Conservation (phyloP, 768 basidiomycete genomes). For the Lactarius trivialis region DNA sequence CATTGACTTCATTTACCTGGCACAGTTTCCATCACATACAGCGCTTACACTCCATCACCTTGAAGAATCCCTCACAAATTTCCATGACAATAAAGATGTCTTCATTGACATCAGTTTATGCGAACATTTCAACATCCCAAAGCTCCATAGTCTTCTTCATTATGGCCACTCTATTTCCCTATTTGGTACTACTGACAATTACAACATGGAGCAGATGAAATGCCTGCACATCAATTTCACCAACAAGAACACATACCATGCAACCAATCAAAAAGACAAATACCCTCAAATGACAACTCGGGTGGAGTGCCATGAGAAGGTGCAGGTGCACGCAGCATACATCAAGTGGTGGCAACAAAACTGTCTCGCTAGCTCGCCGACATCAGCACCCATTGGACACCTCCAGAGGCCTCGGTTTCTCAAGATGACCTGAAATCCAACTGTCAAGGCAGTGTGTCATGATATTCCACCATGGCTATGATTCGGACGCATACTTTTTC, state of each 20-base stretch:
- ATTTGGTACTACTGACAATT: slow-evolving; percentile 43
- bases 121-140: slow-evolving; percentile 24
- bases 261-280: background rate
- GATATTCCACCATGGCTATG: too few relatives aligned
- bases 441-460: background rate
- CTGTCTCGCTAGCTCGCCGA: background rate
- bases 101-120: slow-evolving; percentile 26
- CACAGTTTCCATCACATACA: slow-evolving; percentile 22
- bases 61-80: slow-evolving; percentile 11
- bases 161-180: slow-evolving; percentile 38
- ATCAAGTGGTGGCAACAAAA: background rate
- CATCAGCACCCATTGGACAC: too few relatives aligned
- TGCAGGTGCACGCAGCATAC: background rate
- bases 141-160: slow-evolving; percentile 25
- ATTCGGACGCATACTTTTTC: too few relatives aligned
- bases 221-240: background rate
- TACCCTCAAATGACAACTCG: slow-evolving; percentile 1
- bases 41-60: slow-evolving; percentile 14
- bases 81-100: slow-evolving; percentile 25
- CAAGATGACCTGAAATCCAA: background rate
- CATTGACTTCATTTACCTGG: background rate
- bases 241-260: background rate
- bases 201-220: background rate
- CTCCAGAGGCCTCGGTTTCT: background rate
- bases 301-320: background rate